phyloP scores from a whole-genome alignment of 2,329 filamentous ascomycete genomes.

The Xylaria sp. region DNA sequence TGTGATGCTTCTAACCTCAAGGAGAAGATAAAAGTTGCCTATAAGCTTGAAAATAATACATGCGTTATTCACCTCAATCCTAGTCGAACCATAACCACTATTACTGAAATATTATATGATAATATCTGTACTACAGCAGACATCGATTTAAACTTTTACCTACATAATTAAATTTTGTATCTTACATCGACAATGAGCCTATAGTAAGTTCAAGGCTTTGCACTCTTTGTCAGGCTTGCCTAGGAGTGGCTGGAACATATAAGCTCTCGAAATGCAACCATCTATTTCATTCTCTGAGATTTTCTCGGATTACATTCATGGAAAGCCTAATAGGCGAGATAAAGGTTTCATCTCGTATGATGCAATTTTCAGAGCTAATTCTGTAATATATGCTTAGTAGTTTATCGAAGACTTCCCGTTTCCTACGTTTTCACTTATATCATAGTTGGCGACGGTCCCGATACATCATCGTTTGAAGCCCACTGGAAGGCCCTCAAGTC shows the following conservation, averaged over 20 bases:
- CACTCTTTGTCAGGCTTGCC: neutral
- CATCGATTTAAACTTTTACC: neutral
- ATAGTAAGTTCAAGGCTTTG: neutral
- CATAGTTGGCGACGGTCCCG: slow-evolving; percentile 10
- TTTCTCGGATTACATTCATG: neutral
- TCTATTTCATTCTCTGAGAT: neutral
- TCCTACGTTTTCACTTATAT: neutral
- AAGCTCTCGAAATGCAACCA: neutral
- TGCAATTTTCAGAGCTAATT: neutral
- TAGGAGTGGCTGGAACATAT: neutral
- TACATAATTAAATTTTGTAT: neutral
- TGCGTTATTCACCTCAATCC: neutral
- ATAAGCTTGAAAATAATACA: no score
- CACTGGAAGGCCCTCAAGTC: slow-evolving; percentile 26
- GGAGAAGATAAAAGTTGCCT: no score
- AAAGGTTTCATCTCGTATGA: neutral
- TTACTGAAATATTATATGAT: neutral
- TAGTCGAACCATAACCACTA: neutral
- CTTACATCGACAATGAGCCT: neutral
- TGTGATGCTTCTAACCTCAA: no score
- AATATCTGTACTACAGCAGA: neutral
- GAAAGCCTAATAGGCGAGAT: neutral
- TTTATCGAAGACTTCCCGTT: neutral
- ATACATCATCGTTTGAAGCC: slow-evolving; percentile 22
- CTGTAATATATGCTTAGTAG: neutral